Evolutionary conservation across 129 eudicot species (phyloP), one percentile per base, ranked within the genome.

Genomic region (Cynara cardunculus): DNA sequence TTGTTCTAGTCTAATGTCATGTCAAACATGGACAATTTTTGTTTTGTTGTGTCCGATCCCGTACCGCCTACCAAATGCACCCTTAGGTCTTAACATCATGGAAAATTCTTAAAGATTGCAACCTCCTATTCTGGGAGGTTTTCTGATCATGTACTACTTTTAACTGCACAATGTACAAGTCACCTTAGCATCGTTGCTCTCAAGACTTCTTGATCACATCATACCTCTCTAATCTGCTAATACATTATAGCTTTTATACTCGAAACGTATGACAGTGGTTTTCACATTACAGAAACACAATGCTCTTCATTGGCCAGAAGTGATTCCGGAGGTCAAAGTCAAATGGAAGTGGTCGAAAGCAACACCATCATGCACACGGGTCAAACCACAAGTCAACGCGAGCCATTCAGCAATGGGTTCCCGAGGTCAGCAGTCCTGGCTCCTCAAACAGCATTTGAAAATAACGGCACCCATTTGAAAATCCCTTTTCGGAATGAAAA

Each of bases 241-340:
- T 28, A 5, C 3, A 22, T 41, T n/a, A 46, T 49, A 25, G 12
- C 41, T 35, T 72, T 35, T 34, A 19, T 74, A 28, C 14, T 7
- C 1, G 5, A 19, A 61, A 71, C 31, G 16, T 19, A 7, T 3
- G 61, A 34, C 28, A 21, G 13, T 6, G 26, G 16, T 59, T 62
- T 67, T 12, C 75, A 31, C 22, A 14, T 11, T 73, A 74, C 90
- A 93, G 97, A 89, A 87, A 90, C 87, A 69, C 86, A 88, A 67
- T 89, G 87, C 73, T 89, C 95, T 18, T 85, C 97, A 0, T 64
- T 88, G 85, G 97, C 93, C 62, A 83, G 87, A 87, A 85, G 84
- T 9, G 93, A 91, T 22, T 85, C 87, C 16, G 81, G 76, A 59
- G 56, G 86, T 71, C 87, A 78, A 77, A 76, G 41, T 25, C 84